A percentile compares a stretch with the other conserved stretches of the same genome.
Evolutionary conservation across 2,329 filamentous ascomycete species (phyloP).

Genomic region (Xylaria sp.): DNA sequence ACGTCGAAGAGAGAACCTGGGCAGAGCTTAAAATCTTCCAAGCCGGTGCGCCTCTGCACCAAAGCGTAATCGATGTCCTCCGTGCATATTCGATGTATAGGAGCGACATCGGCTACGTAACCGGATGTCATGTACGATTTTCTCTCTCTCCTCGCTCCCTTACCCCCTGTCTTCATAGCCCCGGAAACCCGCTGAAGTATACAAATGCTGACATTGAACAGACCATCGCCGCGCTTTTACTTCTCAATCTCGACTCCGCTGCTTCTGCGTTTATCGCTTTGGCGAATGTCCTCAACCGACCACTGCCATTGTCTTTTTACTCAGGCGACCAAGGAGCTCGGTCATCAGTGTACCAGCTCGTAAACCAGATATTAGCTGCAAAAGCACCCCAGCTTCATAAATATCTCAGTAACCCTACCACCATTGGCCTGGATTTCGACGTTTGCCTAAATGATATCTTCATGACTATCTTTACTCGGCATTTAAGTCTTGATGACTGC

Average conservation of each 20-base stretch:
- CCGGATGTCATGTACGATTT: constrained; percentile 75
- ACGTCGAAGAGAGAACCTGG: constrained; percentile 73
- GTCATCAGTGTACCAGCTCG: constrained; percentile 73
- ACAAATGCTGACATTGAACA: constrained; percentile 48
- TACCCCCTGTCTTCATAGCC: background rate
- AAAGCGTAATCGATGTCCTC: constrained; percentile 75
- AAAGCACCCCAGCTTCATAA: constrained; percentile 72
- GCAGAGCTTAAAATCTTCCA: constrained; percentile 79
- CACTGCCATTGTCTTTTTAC: constrained; percentile 71
- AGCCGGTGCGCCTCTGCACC: constrained; percentile 71
- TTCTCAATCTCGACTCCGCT: constrained; percentile 35
- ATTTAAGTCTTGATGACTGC: constrained; percentile 74
- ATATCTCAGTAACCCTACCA: constrained; percentile 67
- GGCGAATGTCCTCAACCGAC: constrained; percentile 68
- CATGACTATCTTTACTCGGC: constrained; percentile 70
- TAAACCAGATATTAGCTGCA: constrained; percentile 71
- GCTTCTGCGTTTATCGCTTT: constrained; percentile 35
- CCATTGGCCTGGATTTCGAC: constrained; percentile 59
- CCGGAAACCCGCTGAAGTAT: background rate
- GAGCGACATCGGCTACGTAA: constrained; percentile 81
- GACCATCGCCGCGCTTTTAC: constrained; percentile 70
- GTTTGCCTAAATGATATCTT: constrained; percentile 70
- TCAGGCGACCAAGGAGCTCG: constrained; percentile 76
- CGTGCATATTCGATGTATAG: constrained; percentile 85
- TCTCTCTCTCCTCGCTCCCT: constrained; percentile 1